A percentile compares a stretch with the other conserved stretches of the same genome.
Conservation (phyloP, 2,329 filamentous ascomycete genomes). For the Chrysosphaeria jannelii region DNA sequence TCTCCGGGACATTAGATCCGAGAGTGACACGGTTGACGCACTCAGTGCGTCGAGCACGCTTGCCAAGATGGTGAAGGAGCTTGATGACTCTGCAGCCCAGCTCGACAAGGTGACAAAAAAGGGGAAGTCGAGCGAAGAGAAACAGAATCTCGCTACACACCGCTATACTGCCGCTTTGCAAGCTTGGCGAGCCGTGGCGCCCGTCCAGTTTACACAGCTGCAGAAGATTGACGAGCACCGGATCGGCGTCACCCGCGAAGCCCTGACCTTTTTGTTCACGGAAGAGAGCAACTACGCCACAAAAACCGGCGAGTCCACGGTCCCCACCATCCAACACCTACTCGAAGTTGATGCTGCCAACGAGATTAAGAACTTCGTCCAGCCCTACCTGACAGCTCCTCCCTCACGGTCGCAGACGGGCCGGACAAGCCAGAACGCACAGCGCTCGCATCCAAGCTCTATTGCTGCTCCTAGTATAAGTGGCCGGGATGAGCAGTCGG, state of each 20-base stretch:
- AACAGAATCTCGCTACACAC: constrained; percentile 42
- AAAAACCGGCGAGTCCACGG: constrained; percentile 39
- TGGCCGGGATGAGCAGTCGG: not conserved
- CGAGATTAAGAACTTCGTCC: constrained; percentile 50
- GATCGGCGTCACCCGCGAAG: constrained; percentile 67
- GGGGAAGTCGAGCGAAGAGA: constrained; percentile 42
- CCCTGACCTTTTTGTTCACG: constrained; percentile 76
- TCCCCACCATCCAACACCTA: constrained; percentile 51
- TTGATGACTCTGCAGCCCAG: constrained; percentile 61
- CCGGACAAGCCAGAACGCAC: too few species aligned
- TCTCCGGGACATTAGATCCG: constrained; percentile 41
- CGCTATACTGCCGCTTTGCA: constrained; percentile 49
- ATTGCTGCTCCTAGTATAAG: not conserved
- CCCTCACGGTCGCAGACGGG: constrained; percentile 14
- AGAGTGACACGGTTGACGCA: constrained; percentile 56
- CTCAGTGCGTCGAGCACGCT: constrained; percentile 58
- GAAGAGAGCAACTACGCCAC: constrained; percentile 74
- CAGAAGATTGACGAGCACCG: constrained; percentile 75
- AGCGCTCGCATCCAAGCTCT: too few species aligned
- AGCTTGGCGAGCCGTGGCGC: constrained; percentile 84
- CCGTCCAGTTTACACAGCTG: constrained; percentile 78
- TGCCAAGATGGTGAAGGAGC: constrained; percentile 46
- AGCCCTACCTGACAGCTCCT: too few species aligned
- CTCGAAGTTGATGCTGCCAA: constrained; percentile 64
- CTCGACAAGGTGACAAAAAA: constrained; percentile 61